Conservation (phyloP, 2,329 filamentous ascomycete genomes). For the Fusarium stilboides region DNA sequence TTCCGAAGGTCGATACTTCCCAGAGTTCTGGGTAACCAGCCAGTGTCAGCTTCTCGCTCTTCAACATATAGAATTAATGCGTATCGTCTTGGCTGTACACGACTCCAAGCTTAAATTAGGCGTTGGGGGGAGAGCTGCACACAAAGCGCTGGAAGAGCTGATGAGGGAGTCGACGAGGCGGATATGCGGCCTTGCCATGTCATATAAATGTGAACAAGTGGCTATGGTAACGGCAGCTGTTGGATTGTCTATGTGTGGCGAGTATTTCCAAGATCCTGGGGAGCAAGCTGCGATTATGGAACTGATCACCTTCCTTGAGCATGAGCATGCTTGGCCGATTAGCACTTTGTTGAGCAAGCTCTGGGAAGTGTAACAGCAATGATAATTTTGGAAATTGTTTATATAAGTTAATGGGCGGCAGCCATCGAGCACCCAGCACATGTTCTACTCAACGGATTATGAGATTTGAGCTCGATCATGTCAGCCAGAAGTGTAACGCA, state of each 20-base stretch:
- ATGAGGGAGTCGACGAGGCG: slow-evolving; percentile 21
- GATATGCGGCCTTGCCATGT: slow-evolving; percentile 25
- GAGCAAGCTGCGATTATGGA: slow-evolving; percentile 29
- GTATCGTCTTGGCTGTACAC: slow-evolving; percentile 36
- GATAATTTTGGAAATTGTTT: no score
- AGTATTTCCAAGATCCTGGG: slow-evolving; percentile 28
- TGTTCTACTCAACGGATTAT: no score
- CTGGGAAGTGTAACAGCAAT: not conserved
- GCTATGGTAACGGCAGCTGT: slow-evolving; percentile 29
- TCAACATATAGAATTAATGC: slow-evolving; percentile 29
- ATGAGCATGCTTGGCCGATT: slow-evolving; percentile 31
- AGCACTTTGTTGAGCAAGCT: not conserved
- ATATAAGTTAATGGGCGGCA: no score
- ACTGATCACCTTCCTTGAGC: slow-evolving; percentile 24
- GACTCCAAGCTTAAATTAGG: slow-evolving; percentile 33
- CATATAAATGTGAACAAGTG: slow-evolving; percentile 19
- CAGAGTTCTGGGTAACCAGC: slow-evolving; percentile 21
- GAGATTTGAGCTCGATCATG: no score
- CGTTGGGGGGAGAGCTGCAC: slow-evolving; percentile 27
- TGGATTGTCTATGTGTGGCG: slow-evolving; percentile 38
- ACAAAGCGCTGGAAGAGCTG: slow-evolving; percentile 25
- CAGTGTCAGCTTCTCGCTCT: slow-evolving; percentile 37
- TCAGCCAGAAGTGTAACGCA: no score
- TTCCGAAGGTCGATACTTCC: slow-evolving; percentile 18
- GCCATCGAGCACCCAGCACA: no score